Conservation (phyloP, 139 green algal genomes). For the Chlamydomonas eustigma region DNA sequence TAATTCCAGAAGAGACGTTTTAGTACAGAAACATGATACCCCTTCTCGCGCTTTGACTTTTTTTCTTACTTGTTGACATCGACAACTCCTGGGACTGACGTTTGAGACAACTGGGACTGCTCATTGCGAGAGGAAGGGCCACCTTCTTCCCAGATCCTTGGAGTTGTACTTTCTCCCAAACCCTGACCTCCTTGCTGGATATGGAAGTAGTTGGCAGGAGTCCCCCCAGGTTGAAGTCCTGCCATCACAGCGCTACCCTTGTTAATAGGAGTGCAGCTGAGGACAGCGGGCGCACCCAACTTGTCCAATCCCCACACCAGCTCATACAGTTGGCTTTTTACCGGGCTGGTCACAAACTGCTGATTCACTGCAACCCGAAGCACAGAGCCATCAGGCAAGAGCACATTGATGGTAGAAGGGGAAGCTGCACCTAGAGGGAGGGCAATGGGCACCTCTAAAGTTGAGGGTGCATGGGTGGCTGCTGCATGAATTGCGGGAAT, state of each 20-base stretch:
- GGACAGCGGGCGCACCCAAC: background rate
- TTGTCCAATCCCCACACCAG: background rate
- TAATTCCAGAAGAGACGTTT: too few species aligned
- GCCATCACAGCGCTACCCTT: background rate
- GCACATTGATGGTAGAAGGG: background rate
- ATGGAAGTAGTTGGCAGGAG: background rate
- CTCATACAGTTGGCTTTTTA: constrained; percentile 3
- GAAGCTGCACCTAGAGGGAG: background rate
- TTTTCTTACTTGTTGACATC: too few species aligned
- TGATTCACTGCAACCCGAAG: background rate
- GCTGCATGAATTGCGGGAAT: background rate
- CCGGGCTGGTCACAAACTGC: constrained; percentile 8
- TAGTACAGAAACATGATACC: too few species aligned
- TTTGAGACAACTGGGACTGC: too few species aligned
- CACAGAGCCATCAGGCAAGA: background rate
- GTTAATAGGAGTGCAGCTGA: background rate
- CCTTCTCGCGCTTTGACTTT: too few species aligned
- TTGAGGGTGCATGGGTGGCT: background rate
- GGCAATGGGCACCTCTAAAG: too few species aligned
- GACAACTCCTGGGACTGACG: too few species aligned
- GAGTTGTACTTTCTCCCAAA: too few species aligned
- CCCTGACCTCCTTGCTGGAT: background rate
- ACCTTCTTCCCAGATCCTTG: too few species aligned
- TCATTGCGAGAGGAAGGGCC: too few species aligned
- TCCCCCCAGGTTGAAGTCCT: background rate